These are phyloP conservation scores for Santalum album DNA, from an alignment of 164 flowering plant species.

Conservation along the genomic window DNA sequence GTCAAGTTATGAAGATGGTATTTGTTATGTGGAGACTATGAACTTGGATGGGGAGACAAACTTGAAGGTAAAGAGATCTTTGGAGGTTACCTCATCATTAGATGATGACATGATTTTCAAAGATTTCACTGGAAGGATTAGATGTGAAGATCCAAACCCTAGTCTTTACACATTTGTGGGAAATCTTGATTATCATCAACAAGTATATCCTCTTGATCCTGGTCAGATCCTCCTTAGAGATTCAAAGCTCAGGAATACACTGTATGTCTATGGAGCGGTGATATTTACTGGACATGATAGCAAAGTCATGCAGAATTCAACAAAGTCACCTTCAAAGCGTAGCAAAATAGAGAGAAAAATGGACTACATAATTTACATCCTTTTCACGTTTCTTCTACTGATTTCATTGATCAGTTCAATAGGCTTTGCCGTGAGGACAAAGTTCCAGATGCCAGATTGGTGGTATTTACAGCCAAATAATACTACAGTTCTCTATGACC, in stretches of 20 bases:
- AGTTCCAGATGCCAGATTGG: constrained; percentile 51
- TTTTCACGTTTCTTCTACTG: constrained; percentile 56
- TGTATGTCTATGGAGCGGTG: constrained; percentile 66
- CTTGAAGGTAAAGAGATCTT: constrained; percentile 69
- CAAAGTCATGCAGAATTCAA: constrained; percentile 89
- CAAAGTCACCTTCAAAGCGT: constrained; percentile 82
- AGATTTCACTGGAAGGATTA: constrained; percentile 50
- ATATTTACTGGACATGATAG: constrained; percentile 83
- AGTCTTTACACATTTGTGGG: constrained; percentile 82
- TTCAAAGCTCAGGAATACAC: constrained; percentile 82
- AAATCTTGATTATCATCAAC: constrained; percentile 63
- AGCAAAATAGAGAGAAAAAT: constrained; percentile 67
- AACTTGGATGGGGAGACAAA: constrained; percentile 94
- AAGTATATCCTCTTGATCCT: constrained; percentile 65
- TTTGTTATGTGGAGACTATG: constrained; percentile 95
- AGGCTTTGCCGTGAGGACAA: constrained; percentile 59
- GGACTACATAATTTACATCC: constrained; percentile 74
- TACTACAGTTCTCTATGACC: constrained; percentile 34
- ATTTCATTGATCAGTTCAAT: constrained; percentile 69
- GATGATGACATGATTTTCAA: constrained; percentile 51
- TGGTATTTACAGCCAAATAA: constrained; percentile 60
- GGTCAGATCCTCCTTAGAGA: constrained; percentile 80
- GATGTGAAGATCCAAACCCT: constrained; percentile 90
- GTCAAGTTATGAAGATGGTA: constrained; percentile 82
- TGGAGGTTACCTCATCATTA: constrained; percentile 56